Evolutionary conservation across 179 eudicot species (phyloP), one percentile per base, ranked within the genome.

Genomic region (Amaranthus tricolor): DNA sequence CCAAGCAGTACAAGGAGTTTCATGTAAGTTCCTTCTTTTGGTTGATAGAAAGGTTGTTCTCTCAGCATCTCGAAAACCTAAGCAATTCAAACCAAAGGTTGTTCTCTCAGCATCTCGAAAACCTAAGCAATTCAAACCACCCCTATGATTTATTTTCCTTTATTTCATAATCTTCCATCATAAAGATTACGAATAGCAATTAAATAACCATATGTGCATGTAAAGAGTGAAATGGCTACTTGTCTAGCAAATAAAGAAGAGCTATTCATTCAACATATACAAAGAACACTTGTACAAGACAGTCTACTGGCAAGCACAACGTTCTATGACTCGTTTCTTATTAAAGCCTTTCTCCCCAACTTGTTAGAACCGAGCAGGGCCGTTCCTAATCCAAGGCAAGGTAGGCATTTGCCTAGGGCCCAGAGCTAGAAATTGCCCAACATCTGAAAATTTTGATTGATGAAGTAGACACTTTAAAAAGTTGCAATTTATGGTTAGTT

Each of bases 11-110:
- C 97, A 58, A 95, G 82, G 50, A 95, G 97, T 77, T 86, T 95
- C 95, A 93, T 88, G 80, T 95, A 95, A 48, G 97, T 91, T 76
- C 98, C 97, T 86, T 88, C 92, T 82, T 88, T 95, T 15, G 98
- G 99, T 55, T 93, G 90, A 83, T 93, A 95, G 74, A 89, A 95
- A 1, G 93, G 83, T 68, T 95, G 99, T 74, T 84, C 85, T 82
- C 84, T 90, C 70, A 95, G 90, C 97, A 89, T 93, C 83, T 91
- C 97, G 80, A 95, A 95, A 51, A 88, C 93, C 98, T 94, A 77
- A 21, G 59, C 55, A 76, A 57, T 50, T 24, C 40, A 20, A 81
- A 77, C 9, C 57, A 43, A n/a, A n/a, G n/a, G n/a, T n/a, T n/a
- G n/a, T 74, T 84, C 85, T 82, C 84, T 90, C 70, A 95, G 90